Evolutionary conservation across 208 protist genomes (phyloP).

Genomic region (Herpetomonas muscarum): DNA sequence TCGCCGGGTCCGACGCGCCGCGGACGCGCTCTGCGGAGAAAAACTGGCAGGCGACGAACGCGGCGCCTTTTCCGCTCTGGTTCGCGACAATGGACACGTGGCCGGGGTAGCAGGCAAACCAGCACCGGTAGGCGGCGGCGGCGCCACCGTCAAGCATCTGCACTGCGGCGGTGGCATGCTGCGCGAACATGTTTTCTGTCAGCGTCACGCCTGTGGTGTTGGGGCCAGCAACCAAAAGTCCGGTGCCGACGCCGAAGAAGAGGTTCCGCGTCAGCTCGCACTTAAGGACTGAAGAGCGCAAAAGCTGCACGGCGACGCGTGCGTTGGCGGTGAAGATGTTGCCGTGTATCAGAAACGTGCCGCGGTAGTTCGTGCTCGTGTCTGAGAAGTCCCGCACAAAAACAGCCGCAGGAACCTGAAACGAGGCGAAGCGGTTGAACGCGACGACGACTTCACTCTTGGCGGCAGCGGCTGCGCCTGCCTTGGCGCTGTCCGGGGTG

Average conservation of each 20-base stretch:
- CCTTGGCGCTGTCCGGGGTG: not conserved
- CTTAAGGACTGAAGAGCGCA: not conserved
- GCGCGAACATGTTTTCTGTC: slow-evolving; percentile 6
- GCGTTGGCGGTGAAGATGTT: slow-evolving; percentile 21
- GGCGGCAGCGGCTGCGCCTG: not conserved
- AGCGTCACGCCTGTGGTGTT: not conserved
- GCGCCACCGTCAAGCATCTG: not conserved
- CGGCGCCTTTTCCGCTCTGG: not conserved
- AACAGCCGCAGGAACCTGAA: slow-evolving; percentile 8
- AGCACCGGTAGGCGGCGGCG: slow-evolving; percentile 1
- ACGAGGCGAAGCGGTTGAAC: slow-evolving; percentile 31
- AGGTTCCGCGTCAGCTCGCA: slow-evolving; percentile 14
- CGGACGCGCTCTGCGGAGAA: not conserved
- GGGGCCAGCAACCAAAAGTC: slow-evolving; percentile 5
- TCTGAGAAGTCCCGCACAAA: not conserved
- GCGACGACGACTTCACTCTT: slow-evolving; percentile 19
- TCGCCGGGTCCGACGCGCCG: not conserved
- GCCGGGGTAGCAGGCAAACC: slow-evolving; percentile 12
- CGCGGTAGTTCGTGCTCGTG: not conserved
- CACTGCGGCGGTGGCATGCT: slow-evolving; percentile 11
- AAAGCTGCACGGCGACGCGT: slow-evolving; percentile 13
- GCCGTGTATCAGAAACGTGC: slow-evolving; percentile 15
- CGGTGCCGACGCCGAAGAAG: slow-evolving; percentile 22
- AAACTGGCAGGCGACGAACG: slow-evolving; percentile 3
- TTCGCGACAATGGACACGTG: slow-evolving; percentile 3